phyloP scores from a whole-genome alignment of 2,329 filamentous ascomycete species.

The Fusarium nelsonii region DNA sequence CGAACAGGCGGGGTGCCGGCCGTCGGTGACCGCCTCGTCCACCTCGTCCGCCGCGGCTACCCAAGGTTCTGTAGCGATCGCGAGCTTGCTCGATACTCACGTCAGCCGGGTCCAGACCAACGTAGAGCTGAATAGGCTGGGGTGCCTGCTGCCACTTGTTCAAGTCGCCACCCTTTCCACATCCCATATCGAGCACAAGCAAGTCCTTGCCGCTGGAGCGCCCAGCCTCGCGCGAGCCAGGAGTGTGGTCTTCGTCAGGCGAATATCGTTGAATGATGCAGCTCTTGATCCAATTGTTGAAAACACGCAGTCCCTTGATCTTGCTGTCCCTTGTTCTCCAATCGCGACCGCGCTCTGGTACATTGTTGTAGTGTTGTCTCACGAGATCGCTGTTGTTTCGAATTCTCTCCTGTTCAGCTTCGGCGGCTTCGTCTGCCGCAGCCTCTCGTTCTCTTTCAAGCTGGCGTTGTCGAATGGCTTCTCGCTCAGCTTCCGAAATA shows the following conservation, averaged over 20 bases:
- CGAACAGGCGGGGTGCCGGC: conserved; percentile 73
- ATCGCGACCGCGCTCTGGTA: conserved; percentile 91
- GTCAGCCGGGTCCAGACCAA: conserved; percentile 93
- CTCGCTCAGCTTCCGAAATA: conserved; percentile 74
- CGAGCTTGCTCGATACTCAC: conserved; percentile 91
- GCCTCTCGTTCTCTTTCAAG: conserved; percentile 66
- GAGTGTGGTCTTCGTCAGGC: conserved; percentile 78
- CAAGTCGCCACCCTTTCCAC: conserved; percentile 95
- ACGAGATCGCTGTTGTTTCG: conserved; percentile 83
- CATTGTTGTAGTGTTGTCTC: conserved; percentile 93
- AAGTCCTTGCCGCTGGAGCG: conserved; percentile 70
- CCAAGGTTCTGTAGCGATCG: conserved; percentile 84
- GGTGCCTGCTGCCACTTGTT: conserved; percentile 96
- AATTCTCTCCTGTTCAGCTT: conserved; percentile 56
- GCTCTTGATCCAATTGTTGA: conserved; percentile 99
- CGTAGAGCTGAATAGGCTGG: conserved; percentile 91
- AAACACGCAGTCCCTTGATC: conserved; percentile 92
- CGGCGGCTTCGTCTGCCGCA: conserved; percentile 53
- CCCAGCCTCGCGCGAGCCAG: conserved; percentile 68
- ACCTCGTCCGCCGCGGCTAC: conserved; percentile 67
- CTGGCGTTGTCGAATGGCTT: conserved; percentile 74
- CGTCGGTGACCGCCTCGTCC: conserved; percentile 64
- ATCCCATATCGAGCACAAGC: conserved; percentile 92
- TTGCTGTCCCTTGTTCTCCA: conserved; percentile 95
- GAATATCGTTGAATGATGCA: conserved; percentile 97